Percentiles rank a stretch among this genome's conserved stretches.
Evolutionary conservation across 1,284 basidiomycete species (phyloP).

Genomic region (Porogramme epimiltina): DNA sequence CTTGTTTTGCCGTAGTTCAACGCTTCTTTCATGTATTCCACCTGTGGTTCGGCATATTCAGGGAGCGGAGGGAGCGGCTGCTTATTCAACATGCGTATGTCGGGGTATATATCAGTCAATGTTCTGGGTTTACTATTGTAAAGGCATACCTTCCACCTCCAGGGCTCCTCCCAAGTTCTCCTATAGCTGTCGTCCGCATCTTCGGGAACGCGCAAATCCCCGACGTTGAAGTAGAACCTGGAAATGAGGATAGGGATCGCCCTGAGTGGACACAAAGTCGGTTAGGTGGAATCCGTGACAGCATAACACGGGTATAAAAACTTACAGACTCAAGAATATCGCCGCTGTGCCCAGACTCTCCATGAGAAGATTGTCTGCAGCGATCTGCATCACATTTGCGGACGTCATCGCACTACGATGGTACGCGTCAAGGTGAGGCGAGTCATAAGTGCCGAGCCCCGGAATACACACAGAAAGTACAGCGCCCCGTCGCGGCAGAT

Average conservation of each 20-base stretch:
- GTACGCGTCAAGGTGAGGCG: too few species aligned
- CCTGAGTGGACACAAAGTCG: neutral
- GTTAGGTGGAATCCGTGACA: neutral
- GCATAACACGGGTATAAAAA: too few species aligned
- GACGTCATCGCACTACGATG: constrained; percentile 4
- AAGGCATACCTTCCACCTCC: neutral
- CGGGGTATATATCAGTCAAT: too few species aligned
- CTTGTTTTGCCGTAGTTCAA: neutral
- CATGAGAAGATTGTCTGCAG: neutral
- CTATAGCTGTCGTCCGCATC: neutral
- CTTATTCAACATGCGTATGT: neutral
- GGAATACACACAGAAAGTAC: constrained; percentile 6
- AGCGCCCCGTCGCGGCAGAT: constrained; percentile 7
- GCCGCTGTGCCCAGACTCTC: neutral
- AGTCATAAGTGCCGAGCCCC: too few species aligned
- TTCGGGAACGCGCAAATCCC: neutral
- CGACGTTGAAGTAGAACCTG: constrained; percentile 16
- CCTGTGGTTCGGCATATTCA: neutral
- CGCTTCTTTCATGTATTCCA: constrained; percentile 3
- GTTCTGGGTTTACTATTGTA: too few species aligned
- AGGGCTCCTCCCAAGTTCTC: neutral
- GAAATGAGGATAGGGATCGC: constrained; percentile 14
- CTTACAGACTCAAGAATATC: constrained; percentile 4
- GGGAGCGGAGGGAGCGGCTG: constrained; percentile 5
- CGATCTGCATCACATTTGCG: neutral